Base-by-base conservation (phyloP, 331 rosid species). In the Pyrus hybrid region DNA sequence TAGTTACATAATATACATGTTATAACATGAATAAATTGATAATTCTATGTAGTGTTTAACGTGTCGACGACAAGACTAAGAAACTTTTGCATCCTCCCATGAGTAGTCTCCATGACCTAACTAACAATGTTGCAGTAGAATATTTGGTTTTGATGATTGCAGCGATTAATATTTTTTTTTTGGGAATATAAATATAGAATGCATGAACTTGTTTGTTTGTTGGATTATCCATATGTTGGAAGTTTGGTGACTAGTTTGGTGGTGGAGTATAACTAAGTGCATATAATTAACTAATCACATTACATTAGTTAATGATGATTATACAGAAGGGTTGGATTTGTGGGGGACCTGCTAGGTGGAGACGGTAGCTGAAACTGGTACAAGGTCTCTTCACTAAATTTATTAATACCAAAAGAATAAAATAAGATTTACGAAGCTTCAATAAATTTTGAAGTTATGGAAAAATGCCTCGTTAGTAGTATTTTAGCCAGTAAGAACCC, bases 161-260 rank as follows among this genome's bases (percentile, higher is more conserved):
- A 70, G 51, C 63, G 21, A 64, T 43, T 22, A 37, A 2, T 37
- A 22, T 43, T n/a, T 33, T 9, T 69, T 66, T 43, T 64, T 75
- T 78, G 76, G 28, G 5, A 45, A 73, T 58, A 58, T 21, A 58
- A 54, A 58, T 58, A 65, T 75, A 65, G 73, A 72, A 72, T 81
- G 71, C 66, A 65, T 71, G 84, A 81, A 76, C 81, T 80, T 76
- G 67, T 75, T 80, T 68, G 76, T 68, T 80, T 68, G 78, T 72
- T 79, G 54, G 78, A 37, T 70, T 76, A 76, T 80, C 77, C 77
- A 37, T 70, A 37, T 63, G 49, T 65, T 57, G 26, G 7, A 67
- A 63, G 74, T 49, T 79, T 20, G 71, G 76, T 37, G 60, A 69
- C 47, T 77, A n/a, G 3, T 21, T 51, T 25, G 68, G 72, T 67